Evolutionary conservation across 1,284 basidiomycete genomes (phyloP).

Genomic region (Rhodotorula sp.): DNA sequence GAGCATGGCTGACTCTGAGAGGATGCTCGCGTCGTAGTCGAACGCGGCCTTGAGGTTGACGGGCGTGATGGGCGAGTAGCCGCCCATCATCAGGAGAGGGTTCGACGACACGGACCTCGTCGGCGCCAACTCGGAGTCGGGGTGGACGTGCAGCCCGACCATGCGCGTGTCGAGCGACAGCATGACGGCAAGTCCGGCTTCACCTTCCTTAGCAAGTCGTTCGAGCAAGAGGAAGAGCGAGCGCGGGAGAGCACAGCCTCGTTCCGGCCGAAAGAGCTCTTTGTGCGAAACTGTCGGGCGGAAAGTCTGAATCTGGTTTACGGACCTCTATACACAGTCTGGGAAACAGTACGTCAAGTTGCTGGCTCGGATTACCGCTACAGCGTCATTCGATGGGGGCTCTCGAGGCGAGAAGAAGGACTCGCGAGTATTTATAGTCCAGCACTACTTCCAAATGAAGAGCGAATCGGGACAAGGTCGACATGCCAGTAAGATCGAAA

Average conservation of each 20-base stretch:
- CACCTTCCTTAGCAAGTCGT: neutral
- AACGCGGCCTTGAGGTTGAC: neutral
- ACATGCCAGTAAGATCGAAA: neutral
- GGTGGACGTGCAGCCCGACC: neutral
- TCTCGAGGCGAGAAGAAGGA: no score
- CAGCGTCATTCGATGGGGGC: no score
- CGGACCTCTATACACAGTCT: no score
- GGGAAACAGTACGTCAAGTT: no score
- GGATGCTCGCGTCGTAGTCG: neutral
- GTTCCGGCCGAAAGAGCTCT: no score
- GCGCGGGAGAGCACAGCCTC: neutral
- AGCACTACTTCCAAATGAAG: no score
- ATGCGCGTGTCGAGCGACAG: neutral
- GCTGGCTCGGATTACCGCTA: no score
- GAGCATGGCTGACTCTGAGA: neutral
- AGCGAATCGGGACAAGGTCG: neutral
- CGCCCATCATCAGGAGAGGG: neutral
- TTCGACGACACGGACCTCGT: neutral
- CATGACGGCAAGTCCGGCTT: neutral
- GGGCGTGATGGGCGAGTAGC: slow-evolving; percentile 3
- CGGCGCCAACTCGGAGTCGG: neutral
- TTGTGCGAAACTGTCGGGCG: no score
- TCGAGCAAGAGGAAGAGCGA: neutral
- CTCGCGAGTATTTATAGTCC: no score
- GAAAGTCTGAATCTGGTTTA: no score